Conservation (phyloP, 2,329 filamentous ascomycete species). For the Ophiostoma himal-ulmi region DNA sequence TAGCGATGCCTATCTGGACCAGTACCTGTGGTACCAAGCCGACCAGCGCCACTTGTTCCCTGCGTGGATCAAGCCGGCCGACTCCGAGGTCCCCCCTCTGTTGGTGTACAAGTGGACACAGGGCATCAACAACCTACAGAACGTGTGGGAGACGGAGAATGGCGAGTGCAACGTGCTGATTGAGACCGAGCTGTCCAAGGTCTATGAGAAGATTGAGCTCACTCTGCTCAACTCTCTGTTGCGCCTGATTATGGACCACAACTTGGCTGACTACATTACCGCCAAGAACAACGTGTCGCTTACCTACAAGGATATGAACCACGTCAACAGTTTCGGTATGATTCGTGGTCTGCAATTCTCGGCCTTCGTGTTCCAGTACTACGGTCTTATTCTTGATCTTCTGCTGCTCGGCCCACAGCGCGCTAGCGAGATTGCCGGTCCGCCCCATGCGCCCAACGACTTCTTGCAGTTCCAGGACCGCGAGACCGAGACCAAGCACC, state of each 20-base stretch:
- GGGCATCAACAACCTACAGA: conserved; percentile 94
- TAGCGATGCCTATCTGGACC: conserved; percentile 95
- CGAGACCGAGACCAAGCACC: conserved; percentile 86
- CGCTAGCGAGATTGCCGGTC: conserved; percentile 95
- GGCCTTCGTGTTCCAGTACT: conserved; percentile 98
- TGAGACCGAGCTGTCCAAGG: conserved; percentile 96
- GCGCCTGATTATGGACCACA: conserved; percentile 97
- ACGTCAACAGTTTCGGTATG: conserved; percentile 97
- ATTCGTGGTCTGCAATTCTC: conserved; percentile 97
- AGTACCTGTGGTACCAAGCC: conserved; percentile 98
- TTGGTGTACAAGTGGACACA: conserved; percentile 99
- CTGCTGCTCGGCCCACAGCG: conserved; percentile 87
- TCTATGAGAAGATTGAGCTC: conserved; percentile 98
- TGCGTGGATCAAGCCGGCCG: conserved; percentile 97
- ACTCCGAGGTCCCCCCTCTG: conserved; percentile 92
- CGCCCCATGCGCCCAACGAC: conserved; percentile 89
- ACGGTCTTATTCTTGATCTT: conserved; percentile 90
- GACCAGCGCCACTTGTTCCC: conserved; percentile 96
- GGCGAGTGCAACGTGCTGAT: conserved; percentile 99
- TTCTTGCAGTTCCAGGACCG: conserved; percentile 95
- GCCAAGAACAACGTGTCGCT: conserved; percentile 99
- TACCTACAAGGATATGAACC: conserved; percentile 99
- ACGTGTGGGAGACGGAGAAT: conserved; percentile 89
- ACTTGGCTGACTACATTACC: conserved; percentile 96
- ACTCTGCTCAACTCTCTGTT: conserved; percentile 90